Percentiles rank a stretch among this genome's conserved stretches.
phyloP scores from a whole-genome alignment of 2,329 filamentous ascomycete species.

The Talaromyces islandicus region DNA sequence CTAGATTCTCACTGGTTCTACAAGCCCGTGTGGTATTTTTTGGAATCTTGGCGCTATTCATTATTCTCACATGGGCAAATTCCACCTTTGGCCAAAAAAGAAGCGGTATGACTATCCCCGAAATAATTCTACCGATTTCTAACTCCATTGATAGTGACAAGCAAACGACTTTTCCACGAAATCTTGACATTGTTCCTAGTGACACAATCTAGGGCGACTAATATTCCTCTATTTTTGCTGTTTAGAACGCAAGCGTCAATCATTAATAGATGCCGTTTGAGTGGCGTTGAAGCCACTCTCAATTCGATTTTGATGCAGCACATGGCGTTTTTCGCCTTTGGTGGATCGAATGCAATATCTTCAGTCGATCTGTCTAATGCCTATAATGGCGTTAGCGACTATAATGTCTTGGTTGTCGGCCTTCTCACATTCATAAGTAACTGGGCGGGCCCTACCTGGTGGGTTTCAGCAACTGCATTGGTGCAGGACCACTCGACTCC shows the following conservation, averaged over 20 bases:
- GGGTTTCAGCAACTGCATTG: constrained; percentile 57
- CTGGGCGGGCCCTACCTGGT: constrained; percentile 88
- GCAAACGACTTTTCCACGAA: constrained; percentile 47
- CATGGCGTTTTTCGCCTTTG: constrained; percentile 80
- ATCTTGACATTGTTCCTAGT: constrained; percentile 72
- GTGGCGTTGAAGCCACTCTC: constrained; percentile 56
- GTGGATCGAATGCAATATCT: constrained; percentile 89
- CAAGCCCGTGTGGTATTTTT: constrained; percentile 49
- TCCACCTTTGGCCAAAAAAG: constrained; percentile 1
- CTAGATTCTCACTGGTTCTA: constrained; percentile 40
- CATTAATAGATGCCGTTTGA: constrained; percentile 38
- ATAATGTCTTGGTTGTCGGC: constrained; percentile 76
- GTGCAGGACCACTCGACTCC: constrained; percentile 16
- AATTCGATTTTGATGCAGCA: constrained; percentile 73
- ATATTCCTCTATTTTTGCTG: constrained; percentile 77
- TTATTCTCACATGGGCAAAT: constrained; percentile 18
- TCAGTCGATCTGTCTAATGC: constrained; percentile 91
- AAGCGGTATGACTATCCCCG: neutral
- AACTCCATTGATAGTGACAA: constrained; percentile 8
- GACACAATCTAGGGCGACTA: constrained; percentile 79
- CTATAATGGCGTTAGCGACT: constrained; percentile 83
- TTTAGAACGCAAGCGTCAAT: constrained; percentile 59
- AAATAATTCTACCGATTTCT: neutral
- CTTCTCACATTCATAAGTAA: constrained; percentile 80
- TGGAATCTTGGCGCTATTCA: constrained; percentile 32